phyloP scores from a whole-genome alignment of 495 filamentous ascomycete species.

The Aspergillus kassunensis region DNA sequence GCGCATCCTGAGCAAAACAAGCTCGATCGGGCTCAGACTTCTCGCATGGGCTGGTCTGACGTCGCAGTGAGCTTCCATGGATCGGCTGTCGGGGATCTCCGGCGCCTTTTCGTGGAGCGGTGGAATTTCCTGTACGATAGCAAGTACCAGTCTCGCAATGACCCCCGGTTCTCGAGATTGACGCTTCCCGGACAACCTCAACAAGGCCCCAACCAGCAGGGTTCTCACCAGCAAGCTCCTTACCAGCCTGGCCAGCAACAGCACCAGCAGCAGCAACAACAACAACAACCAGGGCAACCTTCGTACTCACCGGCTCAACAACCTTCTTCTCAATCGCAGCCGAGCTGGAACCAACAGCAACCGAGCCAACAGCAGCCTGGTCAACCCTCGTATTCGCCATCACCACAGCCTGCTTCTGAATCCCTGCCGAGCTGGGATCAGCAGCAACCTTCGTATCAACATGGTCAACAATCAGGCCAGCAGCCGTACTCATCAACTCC shows the following conservation, averaged over 20 bases:
- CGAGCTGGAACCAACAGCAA: constrained; percentile 12
- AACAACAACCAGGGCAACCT: constrained; percentile 8
- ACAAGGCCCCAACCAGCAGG: constrained; percentile 9
- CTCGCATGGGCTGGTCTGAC: constrained; percentile 94
- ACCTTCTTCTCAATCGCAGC: constrained; percentile 5
- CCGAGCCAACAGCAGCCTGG: background rate
- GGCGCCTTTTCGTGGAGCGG: constrained; percentile 75
- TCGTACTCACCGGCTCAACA: constrained; percentile 11
- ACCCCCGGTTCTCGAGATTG: constrained; percentile 58
- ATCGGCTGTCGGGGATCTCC: constrained; percentile 71
- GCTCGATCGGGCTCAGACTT: constrained; percentile 70
- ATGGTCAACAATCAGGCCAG: background rate
- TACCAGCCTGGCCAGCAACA: constrained; percentile 9
- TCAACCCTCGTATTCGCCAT: constrained; percentile 8
- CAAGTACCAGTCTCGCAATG: constrained; percentile 70
- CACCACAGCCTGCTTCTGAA: constrained; percentile 7
- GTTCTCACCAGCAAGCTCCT: constrained; percentile 11
- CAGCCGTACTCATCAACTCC: background rate
- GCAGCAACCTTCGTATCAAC: constrained; percentile 6
- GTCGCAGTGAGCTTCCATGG: constrained; percentile 79
- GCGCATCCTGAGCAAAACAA: constrained; percentile 82
- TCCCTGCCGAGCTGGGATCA: constrained; percentile 3
- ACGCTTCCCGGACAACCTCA: constrained; percentile 31
- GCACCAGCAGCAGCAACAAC: background rate
- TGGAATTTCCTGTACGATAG: constrained; percentile 91